These are phyloP conservation scores for Emericellopsis cladophorae DNA, from an alignment of 2,329 filamentous ascomycete genomes.

Conservation along the genomic window DNA sequence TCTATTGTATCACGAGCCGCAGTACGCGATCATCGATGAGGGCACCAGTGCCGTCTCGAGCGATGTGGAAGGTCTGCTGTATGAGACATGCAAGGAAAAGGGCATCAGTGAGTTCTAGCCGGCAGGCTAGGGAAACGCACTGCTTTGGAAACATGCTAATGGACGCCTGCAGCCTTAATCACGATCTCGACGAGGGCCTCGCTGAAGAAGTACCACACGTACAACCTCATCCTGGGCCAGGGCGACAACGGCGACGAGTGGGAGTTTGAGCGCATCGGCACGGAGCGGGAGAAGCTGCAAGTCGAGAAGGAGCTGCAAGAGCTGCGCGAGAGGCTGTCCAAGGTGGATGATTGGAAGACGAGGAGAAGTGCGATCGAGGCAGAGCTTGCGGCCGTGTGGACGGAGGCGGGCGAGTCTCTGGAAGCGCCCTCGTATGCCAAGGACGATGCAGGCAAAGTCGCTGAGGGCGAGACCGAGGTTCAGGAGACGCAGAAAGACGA, in stretches of 20 bases:
- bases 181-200: constrained; percentile 92
- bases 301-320: constrained; percentile 87
- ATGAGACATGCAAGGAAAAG: constrained; percentile 83
- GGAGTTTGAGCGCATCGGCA: constrained; percentile 90
- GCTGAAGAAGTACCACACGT: constrained; percentile 91
- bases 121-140: neutral
- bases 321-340: constrained; percentile 63
- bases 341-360: constrained; percentile 75
- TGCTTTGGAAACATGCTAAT: constrained; percentile 8
- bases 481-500: neutral
- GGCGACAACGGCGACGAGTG: constrained; percentile 76
- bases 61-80: constrained; percentile 87
- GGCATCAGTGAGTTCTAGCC: constrained; percentile 64
- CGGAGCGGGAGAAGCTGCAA: constrained; percentile 81
- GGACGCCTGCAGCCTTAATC: constrained; percentile 54
- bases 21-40: constrained; percentile 91
- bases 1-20: constrained; percentile 85
- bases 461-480: constrained; percentile 1
- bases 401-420: constrained; percentile 35
- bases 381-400: constrained; percentile 59
- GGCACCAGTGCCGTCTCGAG: constrained; percentile 88
- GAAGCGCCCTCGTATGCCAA: constrained; percentile 30
- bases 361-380: constrained; percentile 69
- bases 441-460: constrained; percentile 4
- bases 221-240: constrained; percentile 72